Base-by-base conservation (phyloP, 805 yeast genomes). In the Cyberlindnera maclurae region DNA sequence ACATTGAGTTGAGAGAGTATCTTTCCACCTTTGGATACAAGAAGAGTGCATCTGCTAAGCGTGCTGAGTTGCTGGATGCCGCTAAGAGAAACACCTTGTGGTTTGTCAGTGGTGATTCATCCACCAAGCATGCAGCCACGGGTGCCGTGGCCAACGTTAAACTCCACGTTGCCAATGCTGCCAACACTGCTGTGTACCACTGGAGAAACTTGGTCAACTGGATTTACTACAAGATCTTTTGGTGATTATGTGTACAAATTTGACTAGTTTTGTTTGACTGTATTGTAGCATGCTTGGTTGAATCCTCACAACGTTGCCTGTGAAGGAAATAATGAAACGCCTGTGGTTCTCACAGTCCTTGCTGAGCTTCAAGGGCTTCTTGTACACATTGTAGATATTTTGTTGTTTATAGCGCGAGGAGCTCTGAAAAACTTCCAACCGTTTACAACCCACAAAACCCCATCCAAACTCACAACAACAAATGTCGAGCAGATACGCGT, bases 401-500 rank as follows among this genome's bases (percentile, higher is more conserved):
- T n/a, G n/a, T n/a, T n/a, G n/a, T n/a, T n/a, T n/a, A n/a, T n/a
- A n/a, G n/a, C n/a, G n/a, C n/a, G n/a, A n/a, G n/a, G 15, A 20
- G 13, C 34, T 20, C 34, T 15, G 15, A n/a, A 32, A 13, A 32
- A 18, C 24, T 11, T 16, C n/a, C n/a, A n/a, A n/a, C n/a, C n/a
- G n/a, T n/a, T n/a, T n/a, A 29, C 9, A n/a, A 29, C 8, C 13
- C 31, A 9, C 31, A 29, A 29, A 9, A 9, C 10, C 10, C 15
- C n/a, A n/a, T n/a, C n/a, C n/a, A n/a, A 15, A 17, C 22, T 29
- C 2, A 27, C 15, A 15, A 34, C 13, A 17, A 27, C 42, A 34
- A 24, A 71, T 71, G 76, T 60, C 75, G 17, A 52, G 52, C 26
- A 63, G 60, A 51, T 73, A 74, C 55, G 84, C 89, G 34, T 82